Conservation (phyloP, 129 eudicot species). For the Centrapalus pauciflorus region DNA sequence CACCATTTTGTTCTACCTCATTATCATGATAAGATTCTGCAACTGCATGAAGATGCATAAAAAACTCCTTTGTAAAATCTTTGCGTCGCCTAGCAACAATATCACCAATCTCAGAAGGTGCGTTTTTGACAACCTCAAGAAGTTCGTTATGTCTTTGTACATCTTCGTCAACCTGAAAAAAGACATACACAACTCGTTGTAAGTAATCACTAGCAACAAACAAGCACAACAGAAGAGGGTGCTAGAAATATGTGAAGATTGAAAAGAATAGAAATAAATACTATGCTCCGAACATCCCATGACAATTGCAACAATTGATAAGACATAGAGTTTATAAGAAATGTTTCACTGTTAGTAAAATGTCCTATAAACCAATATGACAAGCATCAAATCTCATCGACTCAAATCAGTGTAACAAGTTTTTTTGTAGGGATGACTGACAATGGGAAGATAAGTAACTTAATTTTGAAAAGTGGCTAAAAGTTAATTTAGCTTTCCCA, state of each 20-base stretch:
- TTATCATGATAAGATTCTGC: conserved; percentile 83
- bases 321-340: too few species aligned
- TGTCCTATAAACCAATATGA: not conserved
- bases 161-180: conserved; percentile 75
- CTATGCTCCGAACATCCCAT: too few species aligned
- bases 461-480: too few species aligned
- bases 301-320: too few species aligned
- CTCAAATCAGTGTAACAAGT: too few species aligned
- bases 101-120: conserved; percentile 61
- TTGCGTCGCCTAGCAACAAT: conserved; percentile 80
- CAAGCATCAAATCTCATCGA: too few species aligned
- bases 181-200: not conserved
- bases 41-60: conserved; percentile 70
- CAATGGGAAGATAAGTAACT: too few species aligned
- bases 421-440: too few species aligned
- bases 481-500: too few species aligned
- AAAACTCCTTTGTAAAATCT: conserved; percentile 87
- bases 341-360: not conserved
- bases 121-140: conserved; percentile 41
- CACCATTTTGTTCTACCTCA: conserved; percentile 77
- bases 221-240: not conserved
- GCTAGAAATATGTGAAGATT: not conserved
- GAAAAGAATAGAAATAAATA: not conserved
- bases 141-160: conserved; percentile 87
- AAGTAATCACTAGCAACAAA: not conserved